Conservation (phyloP, 179 eudicot species). For the Spergularia azorica region DNA sequence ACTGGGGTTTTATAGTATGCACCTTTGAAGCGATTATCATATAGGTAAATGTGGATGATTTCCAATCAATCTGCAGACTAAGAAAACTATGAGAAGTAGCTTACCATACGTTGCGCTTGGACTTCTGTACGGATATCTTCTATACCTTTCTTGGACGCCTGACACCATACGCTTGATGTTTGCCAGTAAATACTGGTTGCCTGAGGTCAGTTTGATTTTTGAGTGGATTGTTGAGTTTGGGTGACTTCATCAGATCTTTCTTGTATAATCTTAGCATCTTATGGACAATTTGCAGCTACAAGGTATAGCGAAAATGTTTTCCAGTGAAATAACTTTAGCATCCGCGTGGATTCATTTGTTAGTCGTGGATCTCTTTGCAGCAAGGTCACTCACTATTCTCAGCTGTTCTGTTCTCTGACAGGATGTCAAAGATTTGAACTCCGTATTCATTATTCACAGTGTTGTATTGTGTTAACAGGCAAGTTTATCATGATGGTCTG, state of each 20-base stretch:
- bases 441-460: neutral
- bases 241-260: neutral
- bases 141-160: constrained; percentile 94
- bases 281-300: constrained; percentile 48
- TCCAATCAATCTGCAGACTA: constrained; percentile 57
- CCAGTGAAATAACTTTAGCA: constrained; percentile 87
- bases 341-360: constrained; percentile 95
- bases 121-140: constrained; percentile 64
- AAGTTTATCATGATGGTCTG: constrained; percentile 75
- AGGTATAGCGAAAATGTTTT: constrained; percentile 88
- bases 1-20: neutral
- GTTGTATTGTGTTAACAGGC: constrained; percentile 46
- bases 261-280: neutral
- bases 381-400: constrained; percentile 53
- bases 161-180: constrained; percentile 76
- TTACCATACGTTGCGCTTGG: constrained; percentile 76
- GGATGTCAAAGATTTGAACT: neutral
- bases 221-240: neutral
- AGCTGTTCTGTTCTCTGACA: neutral
- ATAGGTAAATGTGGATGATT: neutral
- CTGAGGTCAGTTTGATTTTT: constrained; percentile 61
- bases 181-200: constrained; percentile 87
- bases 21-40: neutral
- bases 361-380: constrained; percentile 88
- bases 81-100: constrained; percentile 67